Percentiles rank a stretch among this genome's conserved stretches.
Evolutionary conservation across 352 stramenopile genomes (phyloP).

Genomic region (Globisporangium canariense): DNA sequence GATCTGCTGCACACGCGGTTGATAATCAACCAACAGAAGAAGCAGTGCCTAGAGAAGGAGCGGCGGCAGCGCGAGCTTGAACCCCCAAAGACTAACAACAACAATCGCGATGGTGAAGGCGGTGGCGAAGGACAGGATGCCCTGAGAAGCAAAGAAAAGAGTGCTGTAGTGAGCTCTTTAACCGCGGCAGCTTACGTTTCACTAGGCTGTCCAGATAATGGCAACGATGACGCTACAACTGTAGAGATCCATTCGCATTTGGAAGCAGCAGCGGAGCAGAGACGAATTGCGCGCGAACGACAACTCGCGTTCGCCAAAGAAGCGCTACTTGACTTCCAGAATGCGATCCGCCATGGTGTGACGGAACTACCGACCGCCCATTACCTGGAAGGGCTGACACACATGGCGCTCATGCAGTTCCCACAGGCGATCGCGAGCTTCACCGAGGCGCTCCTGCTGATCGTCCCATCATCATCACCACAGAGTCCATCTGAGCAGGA

Average conservation of each 20-base stretch:
- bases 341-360: constrained; percentile 19
- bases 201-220: constrained; percentile 9
- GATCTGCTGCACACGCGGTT: not conserved
- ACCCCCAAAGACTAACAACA: too few relatives aligned
- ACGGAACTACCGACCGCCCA: constrained; percentile 32
- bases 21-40: not conserved
- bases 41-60: not conserved
- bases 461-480: constrained; percentile 16
- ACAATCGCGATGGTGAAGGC: not conserved
- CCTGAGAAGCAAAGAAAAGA: not conserved
- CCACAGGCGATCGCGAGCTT: constrained; percentile 36
- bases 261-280: constrained; percentile 11
- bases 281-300: constrained; percentile 12
- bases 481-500: constrained; percentile 1
- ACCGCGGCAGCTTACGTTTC: constrained; percentile 1
- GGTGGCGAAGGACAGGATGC: not conserved
- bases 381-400: constrained; percentile 34
- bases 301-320: constrained; percentile 15
- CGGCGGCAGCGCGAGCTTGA: not conserved
- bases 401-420: constrained; percentile 33
- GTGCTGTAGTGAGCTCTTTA: not conserved
- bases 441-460: constrained; percentile 31
- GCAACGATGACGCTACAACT: not conserved
- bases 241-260: not conserved
- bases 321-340: constrained; percentile 32